Evolutionary conservation across 2,329 filamentous ascomycete genomes (phyloP).

Genomic region (Beauveria brongniartii): DNA sequence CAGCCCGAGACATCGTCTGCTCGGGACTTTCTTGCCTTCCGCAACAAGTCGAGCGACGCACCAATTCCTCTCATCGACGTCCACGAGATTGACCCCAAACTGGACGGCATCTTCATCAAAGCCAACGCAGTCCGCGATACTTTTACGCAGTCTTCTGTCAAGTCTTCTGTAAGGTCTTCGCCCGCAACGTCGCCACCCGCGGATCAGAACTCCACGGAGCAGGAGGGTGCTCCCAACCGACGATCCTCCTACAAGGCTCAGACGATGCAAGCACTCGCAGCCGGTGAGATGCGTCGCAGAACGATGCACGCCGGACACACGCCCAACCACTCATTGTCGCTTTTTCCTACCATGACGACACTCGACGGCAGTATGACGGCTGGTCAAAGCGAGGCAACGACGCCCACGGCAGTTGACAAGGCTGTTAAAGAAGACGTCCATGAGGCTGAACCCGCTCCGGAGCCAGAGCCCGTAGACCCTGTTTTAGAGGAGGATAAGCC

Average conservation of each 20-base stretch:
- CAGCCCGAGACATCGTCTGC: conserved; percentile 28
- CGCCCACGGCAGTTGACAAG: conserved; percentile 18
- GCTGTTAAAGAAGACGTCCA: not conserved
- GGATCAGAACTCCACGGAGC: conserved; percentile 11
- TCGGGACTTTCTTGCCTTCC: conserved; percentile 28
- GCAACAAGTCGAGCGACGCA: conserved; percentile 22
- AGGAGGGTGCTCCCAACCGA: conserved; percentile 14
- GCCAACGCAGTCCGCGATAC: conserved; percentile 44
- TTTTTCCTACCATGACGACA: conserved; percentile 36
- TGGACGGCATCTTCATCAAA: conserved; percentile 53
- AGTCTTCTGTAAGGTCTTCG: conserved; percentile 23
- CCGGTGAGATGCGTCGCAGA: conserved; percentile 42
- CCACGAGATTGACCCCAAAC: conserved; percentile 46
- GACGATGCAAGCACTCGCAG: conserved; percentile 38
- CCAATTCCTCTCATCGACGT: conserved; percentile 47
- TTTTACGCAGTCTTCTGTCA: conserved; percentile 32
- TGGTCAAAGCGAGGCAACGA: conserved; percentile 22
- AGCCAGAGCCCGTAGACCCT: not conserved
- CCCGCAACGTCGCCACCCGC: conserved; percentile 22
- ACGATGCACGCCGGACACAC: conserved; percentile 58
- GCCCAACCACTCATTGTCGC: conserved; percentile 50
- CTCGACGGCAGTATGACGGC: conserved; percentile 26
- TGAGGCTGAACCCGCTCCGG: not conserved
- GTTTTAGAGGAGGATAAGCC: not conserved
- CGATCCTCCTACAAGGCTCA: conserved; percentile 30